These are phyloP conservation scores for Spinellus fusiger DNA, from an alignment of 192 early-diverging fungal species.

Conservation along the genomic window DNA sequence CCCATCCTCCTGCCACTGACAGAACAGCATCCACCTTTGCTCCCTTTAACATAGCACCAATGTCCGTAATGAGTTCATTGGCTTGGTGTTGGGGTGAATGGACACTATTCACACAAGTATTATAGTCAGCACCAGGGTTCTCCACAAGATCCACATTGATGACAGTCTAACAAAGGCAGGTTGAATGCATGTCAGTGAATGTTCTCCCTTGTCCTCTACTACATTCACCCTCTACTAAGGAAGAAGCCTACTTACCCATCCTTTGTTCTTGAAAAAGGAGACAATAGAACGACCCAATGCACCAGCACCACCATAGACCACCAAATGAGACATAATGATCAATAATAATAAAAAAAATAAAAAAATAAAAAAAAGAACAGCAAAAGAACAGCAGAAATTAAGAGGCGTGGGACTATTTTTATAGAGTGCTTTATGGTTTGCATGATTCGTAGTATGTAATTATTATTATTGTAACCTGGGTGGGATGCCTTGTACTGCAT, in stretches of 20 bases:
- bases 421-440: no score
- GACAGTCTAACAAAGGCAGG: no score
- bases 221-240: not conserved
- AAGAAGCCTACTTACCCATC: conserved; percentile 52
- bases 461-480: no score
- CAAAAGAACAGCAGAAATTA: not conserved
- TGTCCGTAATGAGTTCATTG: conserved; percentile 41
- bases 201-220: not conserved
- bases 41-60: conserved; percentile 24
- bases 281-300: conserved; percentile 80
- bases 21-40: conserved; percentile 76
- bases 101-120: conserved; percentile 50
- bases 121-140: conserved; percentile 71
- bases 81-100: conserved; percentile 56
- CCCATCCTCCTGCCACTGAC: conserved; percentile 95
- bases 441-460: no score
- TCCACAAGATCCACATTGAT: conserved; percentile 69
- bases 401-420: not conserved
- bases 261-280: conserved; percentile 58
- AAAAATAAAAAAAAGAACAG: not conserved
- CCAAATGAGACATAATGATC: conserved; percentile 48
- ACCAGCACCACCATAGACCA: conserved; percentile 90
- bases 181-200: not conserved
- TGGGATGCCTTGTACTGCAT: no score
- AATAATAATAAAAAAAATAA: conserved; percentile 1